Percentiles rank a stretch among this genome's conserved stretches.
phyloP scores from a whole-genome alignment of 768 basidiomycete genomes.

The Pilatotrama ljubarskyi region DNA sequence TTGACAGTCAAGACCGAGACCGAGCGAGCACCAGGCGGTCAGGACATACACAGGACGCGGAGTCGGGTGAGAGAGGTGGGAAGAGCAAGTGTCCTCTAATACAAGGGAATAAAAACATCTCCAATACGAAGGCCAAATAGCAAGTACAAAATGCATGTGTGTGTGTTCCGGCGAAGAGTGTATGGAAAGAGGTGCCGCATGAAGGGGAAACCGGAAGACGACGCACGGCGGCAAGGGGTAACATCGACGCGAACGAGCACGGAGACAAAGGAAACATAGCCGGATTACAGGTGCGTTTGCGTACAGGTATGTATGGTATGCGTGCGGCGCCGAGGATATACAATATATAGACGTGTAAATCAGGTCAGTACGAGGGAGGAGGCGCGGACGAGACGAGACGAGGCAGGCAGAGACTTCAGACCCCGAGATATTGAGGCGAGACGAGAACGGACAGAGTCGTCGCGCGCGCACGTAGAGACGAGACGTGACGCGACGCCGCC shows the following conservation, averaged over 20 bases:
- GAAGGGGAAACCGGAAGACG: not conserved
- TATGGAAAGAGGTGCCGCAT: not conserved
- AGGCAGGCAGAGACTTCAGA: too few relatives aligned
- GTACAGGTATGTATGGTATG: conserved; percentile 19
- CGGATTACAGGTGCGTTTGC: conserved; percentile 17
- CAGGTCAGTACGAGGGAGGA: conserved; percentile 7
- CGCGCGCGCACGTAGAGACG: too few relatives aligned
- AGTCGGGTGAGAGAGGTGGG: too few relatives aligned
- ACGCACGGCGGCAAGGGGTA: not conserved
- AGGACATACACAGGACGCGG: too few relatives aligned
- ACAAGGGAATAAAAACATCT: too few relatives aligned
- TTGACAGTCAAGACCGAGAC: too few relatives aligned
- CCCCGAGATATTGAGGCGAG: not conserved
- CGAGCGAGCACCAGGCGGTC: too few relatives aligned
- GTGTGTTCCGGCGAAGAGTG: not conserved
- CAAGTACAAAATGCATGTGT: too few relatives aligned
- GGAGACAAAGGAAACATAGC: not conserved
- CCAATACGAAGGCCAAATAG: too few relatives aligned
- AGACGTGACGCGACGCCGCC: not conserved
- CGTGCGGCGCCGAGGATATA: conserved; percentile 7
- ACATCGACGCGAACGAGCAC: not conserved
- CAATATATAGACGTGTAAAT: conserved; percentile 18
- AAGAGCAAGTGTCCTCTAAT: too few relatives aligned
- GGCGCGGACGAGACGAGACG: not conserved
- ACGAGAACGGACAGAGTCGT: not conserved